Evolutionary conservation across 441 rosid genomes (phyloP).

Genomic region (Adansonia gregorii): DNA sequence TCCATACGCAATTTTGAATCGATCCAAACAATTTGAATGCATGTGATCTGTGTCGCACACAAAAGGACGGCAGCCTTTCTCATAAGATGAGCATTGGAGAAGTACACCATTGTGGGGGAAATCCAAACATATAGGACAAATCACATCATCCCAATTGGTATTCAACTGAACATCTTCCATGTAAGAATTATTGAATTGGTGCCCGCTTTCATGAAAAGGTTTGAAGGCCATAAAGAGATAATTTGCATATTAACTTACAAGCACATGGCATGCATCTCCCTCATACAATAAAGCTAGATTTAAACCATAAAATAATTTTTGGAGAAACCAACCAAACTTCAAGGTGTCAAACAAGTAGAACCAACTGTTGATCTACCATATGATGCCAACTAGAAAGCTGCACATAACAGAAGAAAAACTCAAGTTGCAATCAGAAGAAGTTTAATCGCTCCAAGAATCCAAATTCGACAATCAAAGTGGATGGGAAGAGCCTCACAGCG

Average conservation of each 20-base stretch:
- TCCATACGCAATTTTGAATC: slow-evolving; percentile 79
- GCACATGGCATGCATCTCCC: slow-evolving; percentile 24
- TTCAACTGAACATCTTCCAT: slow-evolving; percentile 56
- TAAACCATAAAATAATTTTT: background rate
- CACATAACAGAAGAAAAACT: slow-evolving; percentile 23
- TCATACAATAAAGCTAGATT: slow-evolving; percentile 5
- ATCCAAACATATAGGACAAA: slow-evolving; percentile 92
- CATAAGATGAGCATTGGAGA: slow-evolving; percentile 81
- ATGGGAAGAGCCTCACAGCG: background rate
- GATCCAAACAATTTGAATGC: slow-evolving; percentile 92
- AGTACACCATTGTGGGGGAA: slow-evolving; percentile 91
- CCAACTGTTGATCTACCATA: slow-evolving; percentile 23
- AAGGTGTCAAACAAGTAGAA: slow-evolving; percentile 27
- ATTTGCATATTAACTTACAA: slow-evolving; percentile 35
- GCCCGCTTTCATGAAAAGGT: slow-evolving; percentile 43
- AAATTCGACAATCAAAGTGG: background rate
- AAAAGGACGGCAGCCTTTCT: slow-evolving; percentile 85
- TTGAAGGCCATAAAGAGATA: slow-evolving; percentile 49
- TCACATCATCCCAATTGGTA: slow-evolving; percentile 73
- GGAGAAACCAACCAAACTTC: slow-evolving; percentile 31
- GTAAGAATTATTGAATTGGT: slow-evolving; percentile 32
- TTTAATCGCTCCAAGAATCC: background rate
- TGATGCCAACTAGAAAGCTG: slow-evolving; percentile 27
- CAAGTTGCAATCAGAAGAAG: slow-evolving; percentile 6
- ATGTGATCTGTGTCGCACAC: slow-evolving; percentile 84